phyloP scores from a whole-genome alignment of 345 rosid species.

The Syzygium jambos region DNA sequence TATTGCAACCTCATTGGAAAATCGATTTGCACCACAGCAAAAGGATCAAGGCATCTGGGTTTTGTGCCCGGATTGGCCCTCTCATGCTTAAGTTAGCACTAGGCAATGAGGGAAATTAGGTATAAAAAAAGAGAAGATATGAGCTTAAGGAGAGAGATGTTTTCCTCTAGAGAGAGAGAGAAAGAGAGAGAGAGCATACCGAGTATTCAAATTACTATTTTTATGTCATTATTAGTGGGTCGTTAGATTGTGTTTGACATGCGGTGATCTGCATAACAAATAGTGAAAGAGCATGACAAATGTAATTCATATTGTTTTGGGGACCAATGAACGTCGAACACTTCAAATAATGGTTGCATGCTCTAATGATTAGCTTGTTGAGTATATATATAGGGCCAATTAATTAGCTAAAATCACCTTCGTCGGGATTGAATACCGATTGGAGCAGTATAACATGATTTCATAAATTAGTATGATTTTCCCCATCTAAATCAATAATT shows the following conservation, averaged over 20 bases:
- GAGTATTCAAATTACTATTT: background rate
- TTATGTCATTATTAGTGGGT: no score
- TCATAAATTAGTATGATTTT: background rate
- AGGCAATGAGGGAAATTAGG: background rate
- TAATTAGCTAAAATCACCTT: background rate
- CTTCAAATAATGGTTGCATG: background rate
- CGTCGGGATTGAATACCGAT: background rate
- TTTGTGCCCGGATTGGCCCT: background rate
- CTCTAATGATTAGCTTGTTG: background rate
- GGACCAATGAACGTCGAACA: background rate
- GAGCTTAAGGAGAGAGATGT: no score
- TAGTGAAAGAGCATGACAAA: no score
- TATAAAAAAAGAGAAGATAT: no score
- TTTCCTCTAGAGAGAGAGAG: background rate
- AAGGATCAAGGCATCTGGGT: background rate
- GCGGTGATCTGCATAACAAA: no score
- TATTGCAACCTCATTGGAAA: background rate
- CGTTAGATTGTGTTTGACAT: no score
- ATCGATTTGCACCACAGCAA: background rate
- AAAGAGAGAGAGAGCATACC: background rate
- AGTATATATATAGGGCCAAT: background rate
- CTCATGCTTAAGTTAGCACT: background rate
- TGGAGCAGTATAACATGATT: background rate
- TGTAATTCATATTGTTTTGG: background rate
- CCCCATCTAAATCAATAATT: background rate